These are phyloP conservation scores for Boletus semigastroideus DNA, from an alignment of 1,284 basidiomycete genomes.

Conservation along the genomic window DNA sequence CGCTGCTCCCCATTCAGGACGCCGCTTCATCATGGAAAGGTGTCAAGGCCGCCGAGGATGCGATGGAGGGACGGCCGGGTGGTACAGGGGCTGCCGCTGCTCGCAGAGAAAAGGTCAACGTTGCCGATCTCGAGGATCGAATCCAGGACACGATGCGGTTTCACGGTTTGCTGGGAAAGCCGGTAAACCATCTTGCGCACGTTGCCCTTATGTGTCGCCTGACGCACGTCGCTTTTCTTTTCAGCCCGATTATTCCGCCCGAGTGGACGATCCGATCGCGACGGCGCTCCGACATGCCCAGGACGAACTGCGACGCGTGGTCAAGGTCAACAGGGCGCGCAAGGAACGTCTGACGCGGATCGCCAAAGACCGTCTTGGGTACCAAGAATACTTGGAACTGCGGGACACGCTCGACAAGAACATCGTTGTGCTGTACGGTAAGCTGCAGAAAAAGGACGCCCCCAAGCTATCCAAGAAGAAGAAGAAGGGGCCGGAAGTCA, in stretches of 20 bases:
- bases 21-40: slow-evolving; percentile 63
- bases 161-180: slow-evolving; percentile 60
- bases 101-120: slow-evolving; percentile 68
- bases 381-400: slow-evolving; percentile 82
- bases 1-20: slow-evolving; percentile 68
- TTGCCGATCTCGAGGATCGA: slow-evolving; percentile 67
- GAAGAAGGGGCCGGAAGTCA: slow-evolving; percentile 53
- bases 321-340: slow-evolving; percentile 81
- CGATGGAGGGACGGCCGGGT: slow-evolving; percentile 77
- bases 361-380: slow-evolving; percentile 86
- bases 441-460: slow-evolving; percentile 72
- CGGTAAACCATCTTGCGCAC: slow-evolving; percentile 42
- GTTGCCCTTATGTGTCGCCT: slow-evolving; percentile 13
- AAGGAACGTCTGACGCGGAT: slow-evolving; percentile 72
- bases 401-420: slow-evolving; percentile 84
- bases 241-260: slow-evolving; percentile 74
- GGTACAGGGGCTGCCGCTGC: slow-evolving; percentile 72
- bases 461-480: slow-evolving; percentile 71
- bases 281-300: slow-evolving; percentile 89
- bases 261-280: slow-evolving; percentile 92
- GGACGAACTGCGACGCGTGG: slow-evolving; percentile 73
- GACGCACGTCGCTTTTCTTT: no score
- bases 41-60: slow-evolving; percentile 75
- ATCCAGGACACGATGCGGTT: slow-evolving; percentile 71
- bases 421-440: slow-evolving; percentile 67